Conservation (phyloP, 208 protist species). For the Crithidia sp. region DNA sequence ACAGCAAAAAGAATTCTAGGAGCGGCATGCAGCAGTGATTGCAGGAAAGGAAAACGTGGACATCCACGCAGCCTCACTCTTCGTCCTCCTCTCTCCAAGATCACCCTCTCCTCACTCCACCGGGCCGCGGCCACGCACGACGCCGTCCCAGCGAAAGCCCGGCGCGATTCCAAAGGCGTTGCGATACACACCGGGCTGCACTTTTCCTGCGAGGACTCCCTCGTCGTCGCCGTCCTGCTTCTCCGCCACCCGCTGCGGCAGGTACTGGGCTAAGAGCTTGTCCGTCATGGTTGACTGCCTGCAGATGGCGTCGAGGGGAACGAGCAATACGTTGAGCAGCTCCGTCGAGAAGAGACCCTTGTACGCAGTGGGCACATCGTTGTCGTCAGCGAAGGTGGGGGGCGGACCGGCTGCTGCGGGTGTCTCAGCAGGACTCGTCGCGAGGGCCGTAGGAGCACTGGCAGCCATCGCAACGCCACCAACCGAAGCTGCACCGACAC, state of each 20-base stretch:
- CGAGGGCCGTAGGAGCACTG: neutral
- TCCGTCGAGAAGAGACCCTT: conserved; percentile 63
- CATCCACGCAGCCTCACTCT: too few species aligned
- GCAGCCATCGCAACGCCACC: too few species aligned
- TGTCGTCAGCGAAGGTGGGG: conserved; percentile 39
- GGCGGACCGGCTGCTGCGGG: neutral
- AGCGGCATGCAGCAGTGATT: too few species aligned
- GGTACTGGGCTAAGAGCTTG: conserved; percentile 77
- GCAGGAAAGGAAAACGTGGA: too few species aligned
- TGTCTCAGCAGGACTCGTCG: neutral
- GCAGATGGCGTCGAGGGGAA: conserved; percentile 52
- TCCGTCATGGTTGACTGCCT: conserved; percentile 42
- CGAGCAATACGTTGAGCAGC: conserved; percentile 54
- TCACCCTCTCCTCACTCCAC: conserved; percentile 9
- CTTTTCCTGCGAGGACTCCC: neutral
- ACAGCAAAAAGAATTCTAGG: too few species aligned
- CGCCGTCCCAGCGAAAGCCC: conserved; percentile 88
- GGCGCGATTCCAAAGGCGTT: conserved; percentile 41
- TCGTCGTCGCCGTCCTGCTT: neutral
- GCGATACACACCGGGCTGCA: neutral
- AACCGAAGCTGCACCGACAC: neutral
- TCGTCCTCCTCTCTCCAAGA: too few species aligned
- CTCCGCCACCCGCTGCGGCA: conserved; percentile 30
- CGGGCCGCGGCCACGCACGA: conserved; percentile 69
- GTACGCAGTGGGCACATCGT: conserved; percentile 64